Evolutionary conservation across 1,284 basidiomycete genomes (phyloP).

Genomic region (Boletus semigastroideus): DNA sequence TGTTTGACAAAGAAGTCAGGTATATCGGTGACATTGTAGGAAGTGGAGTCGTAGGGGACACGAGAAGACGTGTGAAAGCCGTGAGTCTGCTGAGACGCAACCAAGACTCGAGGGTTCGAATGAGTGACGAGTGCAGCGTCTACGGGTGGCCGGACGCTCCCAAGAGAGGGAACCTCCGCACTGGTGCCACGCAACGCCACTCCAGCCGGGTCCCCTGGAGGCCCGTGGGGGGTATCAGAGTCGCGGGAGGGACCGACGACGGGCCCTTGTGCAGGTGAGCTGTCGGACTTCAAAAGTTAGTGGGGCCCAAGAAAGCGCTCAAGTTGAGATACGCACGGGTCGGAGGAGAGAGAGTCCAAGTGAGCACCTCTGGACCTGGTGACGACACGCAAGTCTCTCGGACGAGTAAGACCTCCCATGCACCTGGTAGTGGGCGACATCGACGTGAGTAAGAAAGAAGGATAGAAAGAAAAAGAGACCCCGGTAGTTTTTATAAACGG

Average conservation of each 20-base stretch:
- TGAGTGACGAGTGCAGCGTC: not conserved
- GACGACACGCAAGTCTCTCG: constrained; percentile 37
- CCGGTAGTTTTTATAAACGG: constrained; percentile 7
- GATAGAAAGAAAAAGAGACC: not conserved
- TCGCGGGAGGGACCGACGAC: not conserved
- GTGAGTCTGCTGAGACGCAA: constrained; percentile 19
- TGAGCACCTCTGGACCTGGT: constrained; percentile 40
- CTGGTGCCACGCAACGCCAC: too few relatives aligned
- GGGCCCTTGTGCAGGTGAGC: constrained; percentile 1
- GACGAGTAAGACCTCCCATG: constrained; percentile 43
- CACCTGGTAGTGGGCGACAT: constrained; percentile 22
- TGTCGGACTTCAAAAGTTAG: constrained; percentile 32
- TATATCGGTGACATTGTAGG: constrained; percentile 27
- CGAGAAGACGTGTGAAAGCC: constrained; percentile 32
- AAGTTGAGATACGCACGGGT: constrained; percentile 38
- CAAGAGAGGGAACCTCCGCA: not conserved
- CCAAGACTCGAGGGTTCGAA: not conserved
- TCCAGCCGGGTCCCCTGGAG: too few relatives aligned
- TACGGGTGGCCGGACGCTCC: not conserved
- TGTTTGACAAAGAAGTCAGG: constrained; percentile 33
- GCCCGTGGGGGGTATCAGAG: too few relatives aligned
- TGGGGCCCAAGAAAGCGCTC: constrained; percentile 37
- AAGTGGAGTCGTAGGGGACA: constrained; percentile 22
- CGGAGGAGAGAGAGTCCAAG: constrained; percentile 31
- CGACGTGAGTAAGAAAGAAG: not conserved